Evolutionary conservation across 371 early-diverging fungal genomes (phyloP).

Genomic region (Apophysomyces sp.): DNA sequence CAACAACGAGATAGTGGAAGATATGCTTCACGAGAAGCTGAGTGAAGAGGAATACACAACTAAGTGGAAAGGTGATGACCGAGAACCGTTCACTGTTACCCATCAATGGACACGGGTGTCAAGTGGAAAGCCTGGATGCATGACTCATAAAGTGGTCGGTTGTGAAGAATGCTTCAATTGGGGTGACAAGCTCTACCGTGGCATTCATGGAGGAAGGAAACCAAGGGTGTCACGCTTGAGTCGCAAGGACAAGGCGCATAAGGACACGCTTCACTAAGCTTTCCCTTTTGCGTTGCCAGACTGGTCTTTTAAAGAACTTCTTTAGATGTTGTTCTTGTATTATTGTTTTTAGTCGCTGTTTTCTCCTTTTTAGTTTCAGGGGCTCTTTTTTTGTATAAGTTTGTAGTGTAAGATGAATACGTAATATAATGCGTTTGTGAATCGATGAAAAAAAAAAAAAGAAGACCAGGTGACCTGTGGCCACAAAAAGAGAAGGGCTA

Average conservation of each 20-base stretch:
- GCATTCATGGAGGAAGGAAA: conserved; percentile 35
- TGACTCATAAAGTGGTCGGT: conserved; percentile 39
- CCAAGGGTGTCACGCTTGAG: conserved; percentile 27
- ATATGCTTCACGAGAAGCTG: conserved; percentile 37
- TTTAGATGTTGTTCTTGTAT: neutral
- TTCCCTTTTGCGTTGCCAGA: neutral
- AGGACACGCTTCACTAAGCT: conserved; percentile 1
- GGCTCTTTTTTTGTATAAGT: neutral
- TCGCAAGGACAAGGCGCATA: conserved; percentile 10
- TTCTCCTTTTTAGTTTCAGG: neutral
- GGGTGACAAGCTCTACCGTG: conserved; percentile 37
- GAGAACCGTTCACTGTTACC: conserved; percentile 37
- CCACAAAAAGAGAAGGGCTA: no score
- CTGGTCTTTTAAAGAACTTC: neutral
- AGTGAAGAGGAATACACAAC: conserved; percentile 31
- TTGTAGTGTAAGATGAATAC: neutral
- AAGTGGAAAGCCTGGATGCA: conserved; percentile 47
- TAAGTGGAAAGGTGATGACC: conserved; percentile 53
- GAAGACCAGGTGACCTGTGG: no score
- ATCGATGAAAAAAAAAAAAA: no score
- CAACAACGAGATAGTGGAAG: conserved; percentile 44
- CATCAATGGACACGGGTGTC: conserved; percentile 41
- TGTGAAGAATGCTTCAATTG: conserved; percentile 50
- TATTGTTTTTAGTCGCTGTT: neutral
- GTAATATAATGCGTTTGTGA: neutral